Evolutionary conservation across 495 filamentous ascomycete genomes (phyloP).

Genomic region (Stereocaulon alpinum): DNA sequence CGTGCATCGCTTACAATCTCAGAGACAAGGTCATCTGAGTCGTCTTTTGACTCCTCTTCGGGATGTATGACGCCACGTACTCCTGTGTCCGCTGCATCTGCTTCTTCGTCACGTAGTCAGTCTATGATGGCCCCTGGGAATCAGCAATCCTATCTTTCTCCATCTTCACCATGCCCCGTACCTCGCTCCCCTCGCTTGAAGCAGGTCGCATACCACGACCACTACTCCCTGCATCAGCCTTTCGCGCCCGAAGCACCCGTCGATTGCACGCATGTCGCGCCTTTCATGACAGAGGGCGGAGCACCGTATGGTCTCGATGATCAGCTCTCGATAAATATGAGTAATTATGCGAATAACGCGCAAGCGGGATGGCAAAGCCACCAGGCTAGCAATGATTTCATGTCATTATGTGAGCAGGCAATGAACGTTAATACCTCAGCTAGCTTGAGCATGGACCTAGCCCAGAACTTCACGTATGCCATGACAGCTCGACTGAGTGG

Average conservation of each 20-base stretch:
- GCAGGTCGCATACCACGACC: not conserved
- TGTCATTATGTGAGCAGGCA: not conserved
- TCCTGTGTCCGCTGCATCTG: conserved; percentile 1
- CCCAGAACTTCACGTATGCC: not conserved
- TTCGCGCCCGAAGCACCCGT: not conserved
- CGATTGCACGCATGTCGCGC: not conserved
- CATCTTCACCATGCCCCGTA: not conserved
- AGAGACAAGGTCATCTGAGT: conserved; percentile 1
- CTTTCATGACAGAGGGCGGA: not conserved
- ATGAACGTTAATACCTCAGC: not conserved
- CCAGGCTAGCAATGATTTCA: not conserved
- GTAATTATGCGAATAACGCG: not conserved
- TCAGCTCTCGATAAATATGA: not conserved
- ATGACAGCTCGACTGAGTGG: not conserved
- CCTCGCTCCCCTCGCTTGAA: not conserved
- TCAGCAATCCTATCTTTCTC: conserved; percentile 7
- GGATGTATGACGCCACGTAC: not conserved
- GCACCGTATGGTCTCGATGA: not conserved
- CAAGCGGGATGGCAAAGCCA: not conserved
- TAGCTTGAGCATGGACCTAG: not conserved
- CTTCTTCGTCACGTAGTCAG: conserved; percentile 6
- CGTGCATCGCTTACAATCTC: not conserved
- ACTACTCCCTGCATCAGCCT: not conserved
- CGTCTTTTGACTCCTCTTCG: not conserved
- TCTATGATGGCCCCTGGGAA: conserved; percentile 2